Conservation (phyloP, 2,329 filamentous ascomycete genomes). For the Colletotrichum higginsianum region DNA sequence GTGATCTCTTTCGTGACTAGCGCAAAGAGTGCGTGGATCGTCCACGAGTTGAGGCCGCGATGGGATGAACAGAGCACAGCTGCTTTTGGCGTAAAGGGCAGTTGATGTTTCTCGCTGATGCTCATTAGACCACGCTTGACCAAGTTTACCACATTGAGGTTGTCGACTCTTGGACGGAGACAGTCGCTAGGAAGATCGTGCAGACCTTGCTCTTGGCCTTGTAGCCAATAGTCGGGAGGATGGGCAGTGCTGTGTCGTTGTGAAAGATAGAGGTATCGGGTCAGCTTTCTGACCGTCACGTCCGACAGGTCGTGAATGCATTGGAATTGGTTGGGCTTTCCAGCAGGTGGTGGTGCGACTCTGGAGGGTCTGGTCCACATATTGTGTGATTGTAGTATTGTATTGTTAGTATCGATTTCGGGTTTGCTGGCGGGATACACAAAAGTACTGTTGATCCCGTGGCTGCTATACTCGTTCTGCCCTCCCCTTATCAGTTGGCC, state of each 20-base stretch:
- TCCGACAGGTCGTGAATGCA: conserved; percentile 44
- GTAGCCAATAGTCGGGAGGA: conserved; percentile 55
- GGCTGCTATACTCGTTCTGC: background rate
- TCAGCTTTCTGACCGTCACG: conserved; percentile 51
- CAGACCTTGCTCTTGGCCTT: conserved; percentile 50
- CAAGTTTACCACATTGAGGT: conserved; percentile 47
- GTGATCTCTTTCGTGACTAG: conserved; percentile 60
- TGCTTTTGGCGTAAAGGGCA: conserved; percentile 46
- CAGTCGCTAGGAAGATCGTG: conserved; percentile 46
- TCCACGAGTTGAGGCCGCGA: conserved; percentile 55
- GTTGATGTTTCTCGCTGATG: conserved; percentile 48
- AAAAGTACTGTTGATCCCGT: background rate
- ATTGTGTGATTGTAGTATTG: background rate
- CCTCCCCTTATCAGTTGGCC: background rate
- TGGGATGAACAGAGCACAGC: conserved; percentile 61
- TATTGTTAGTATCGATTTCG: background rate
- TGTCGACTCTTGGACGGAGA: conserved; percentile 46
- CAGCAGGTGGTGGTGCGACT: background rate
- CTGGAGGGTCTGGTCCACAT: conserved; percentile 9
- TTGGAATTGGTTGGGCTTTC: conserved; percentile 18
- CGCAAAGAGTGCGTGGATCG: conserved; percentile 61
- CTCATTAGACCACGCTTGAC: conserved; percentile 52
- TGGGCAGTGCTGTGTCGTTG: conserved; percentile 48
- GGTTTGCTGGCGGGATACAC: background rate
- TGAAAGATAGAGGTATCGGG: conserved; percentile 55